A percentile compares a stretch with the other conserved stretches of the same genome.
These are phyloP conservation scores for Neurospora pannonica DNA, from an alignment of 495 filamentous ascomycete species.

Conservation along the genomic window DNA sequence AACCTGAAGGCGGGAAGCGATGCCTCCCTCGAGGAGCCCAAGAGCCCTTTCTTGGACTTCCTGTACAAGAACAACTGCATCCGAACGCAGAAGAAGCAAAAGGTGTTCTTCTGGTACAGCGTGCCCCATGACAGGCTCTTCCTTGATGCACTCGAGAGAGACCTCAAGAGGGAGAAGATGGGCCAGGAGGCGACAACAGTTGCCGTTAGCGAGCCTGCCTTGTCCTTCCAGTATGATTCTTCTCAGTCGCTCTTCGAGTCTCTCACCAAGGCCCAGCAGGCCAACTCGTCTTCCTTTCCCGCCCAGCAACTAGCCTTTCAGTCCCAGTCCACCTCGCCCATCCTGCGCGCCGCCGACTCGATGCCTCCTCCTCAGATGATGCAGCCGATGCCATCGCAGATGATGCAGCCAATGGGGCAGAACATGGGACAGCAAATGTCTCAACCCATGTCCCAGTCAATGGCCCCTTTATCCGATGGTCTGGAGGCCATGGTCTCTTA, in stretches of 20 bases:
- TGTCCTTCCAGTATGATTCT: conserved; percentile 98
- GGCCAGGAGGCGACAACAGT: conserved; percentile 94
- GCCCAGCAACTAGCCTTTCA: conserved; percentile 71
- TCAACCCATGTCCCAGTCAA: conserved; percentile 52
- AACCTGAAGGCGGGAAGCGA: conserved; percentile 97
- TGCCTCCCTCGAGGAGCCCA: conserved; percentile 97
- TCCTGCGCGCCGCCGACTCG: conserved; percentile 76
- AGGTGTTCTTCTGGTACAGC: conserved; percentile 99
- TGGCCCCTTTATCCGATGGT: conserved; percentile 76
- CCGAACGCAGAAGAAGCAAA: conserved; percentile 98
- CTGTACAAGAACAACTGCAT: conserved; percentile 99
- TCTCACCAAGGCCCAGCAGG: conserved; percentile 98
- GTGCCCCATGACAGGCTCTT: conserved; percentile 97
- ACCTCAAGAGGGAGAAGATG: conserved; percentile 99
- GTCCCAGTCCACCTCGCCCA: conserved; percentile 69
- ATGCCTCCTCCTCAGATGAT: conserved; percentile 62
- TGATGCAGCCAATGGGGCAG: conserved; percentile 70
- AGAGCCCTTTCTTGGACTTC: conserved; percentile 96
- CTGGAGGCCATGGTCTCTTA: conserved; percentile 66
- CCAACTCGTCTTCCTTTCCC: conserved; percentile 91
- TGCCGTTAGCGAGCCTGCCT: conserved; percentile 88
- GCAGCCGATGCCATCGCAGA: conserved; percentile 52
- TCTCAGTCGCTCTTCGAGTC: conserved; percentile 99
- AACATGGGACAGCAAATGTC: conserved; percentile 68
- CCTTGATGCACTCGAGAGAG: conserved; percentile 91